Base-by-base conservation (phyloP, 176 grass and related monocot species). In the Otatea glauca region DNA sequence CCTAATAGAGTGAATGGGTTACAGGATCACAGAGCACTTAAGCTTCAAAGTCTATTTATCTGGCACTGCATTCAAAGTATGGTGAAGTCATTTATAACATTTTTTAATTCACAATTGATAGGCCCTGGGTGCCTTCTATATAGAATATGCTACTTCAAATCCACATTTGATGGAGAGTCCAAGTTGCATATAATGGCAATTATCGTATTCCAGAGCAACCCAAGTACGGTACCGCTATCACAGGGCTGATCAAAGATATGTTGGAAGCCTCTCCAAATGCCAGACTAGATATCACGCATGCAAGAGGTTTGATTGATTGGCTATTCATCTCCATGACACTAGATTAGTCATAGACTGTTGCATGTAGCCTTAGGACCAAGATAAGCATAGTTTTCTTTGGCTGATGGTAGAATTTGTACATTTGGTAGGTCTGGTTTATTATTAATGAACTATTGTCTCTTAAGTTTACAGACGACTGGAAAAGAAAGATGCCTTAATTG, bases 171-270 rank as follows among this genome's bases (percentile, higher is more conserved):
- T 65, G 94, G 94, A 65, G 94, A 97, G 78, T 97, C 94, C 80
- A 94, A 97, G 89, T 81, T 97, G 76, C 94, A 97, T 72, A 86
- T 97, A 53, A 97, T 83, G 91, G 94, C 63, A 97, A 97, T 78
- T 97, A 97, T 84, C 86, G 80, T 47, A 94, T 97, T 67, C 91
- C 87, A 50, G 94, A 94, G 63, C 80, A 91, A 81, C 91, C 94
- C 5, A 92, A 90, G 79, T 97, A 94, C 63, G 84, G 85, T 41
- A 43, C 42, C 9, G 74, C 70, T 23, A 43, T 97, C 65, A 92
- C 61, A 8, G 77, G 68, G 48, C 69, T 97, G 65, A 94, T 97
- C 76, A 93, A 81, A 72, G 91, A 97, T 69, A 85, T 97, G 89
- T 80, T 97, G 64, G 84, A 93, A 86, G 79, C 70, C 61, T 90